Conservation (phyloP, 345 rosid species). For the Eucalyptus regnans region DNA sequence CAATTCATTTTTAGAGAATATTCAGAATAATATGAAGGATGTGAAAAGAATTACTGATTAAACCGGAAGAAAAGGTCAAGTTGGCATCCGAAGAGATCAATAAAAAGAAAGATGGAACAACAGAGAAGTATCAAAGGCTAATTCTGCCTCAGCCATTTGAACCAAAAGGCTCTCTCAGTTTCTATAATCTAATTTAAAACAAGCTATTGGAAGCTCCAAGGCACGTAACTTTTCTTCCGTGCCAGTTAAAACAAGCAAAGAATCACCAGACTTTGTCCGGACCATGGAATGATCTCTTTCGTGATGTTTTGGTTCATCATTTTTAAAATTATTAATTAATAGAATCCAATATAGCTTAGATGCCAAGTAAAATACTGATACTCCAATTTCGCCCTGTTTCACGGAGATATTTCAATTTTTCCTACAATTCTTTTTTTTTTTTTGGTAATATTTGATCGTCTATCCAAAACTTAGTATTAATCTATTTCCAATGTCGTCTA, state of each 20-base stretch:
- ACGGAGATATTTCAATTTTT: not conserved
- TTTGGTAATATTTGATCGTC: no score
- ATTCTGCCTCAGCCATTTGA: not conserved
- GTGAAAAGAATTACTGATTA: not conserved
- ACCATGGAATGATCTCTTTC: not conserved
- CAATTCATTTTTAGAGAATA: not conserved
- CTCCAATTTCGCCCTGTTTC: not conserved
- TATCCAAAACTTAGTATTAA: not conserved
- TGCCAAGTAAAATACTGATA: not conserved
- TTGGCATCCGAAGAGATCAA: not conserved
- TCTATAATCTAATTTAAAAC: not conserved
- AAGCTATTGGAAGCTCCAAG: not conserved
- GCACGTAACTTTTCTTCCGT: not conserved
- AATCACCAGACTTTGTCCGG: not conserved
- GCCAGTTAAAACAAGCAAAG: not conserved
- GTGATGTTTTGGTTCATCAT: not conserved
- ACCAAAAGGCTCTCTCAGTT: not conserved
- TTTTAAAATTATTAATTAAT: no score
- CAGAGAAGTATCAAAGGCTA: not conserved
- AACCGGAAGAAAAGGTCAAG: not conserved
- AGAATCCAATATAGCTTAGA: not conserved
- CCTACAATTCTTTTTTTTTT: accelerated
- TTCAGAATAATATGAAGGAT: not conserved
- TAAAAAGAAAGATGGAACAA: not conserved
- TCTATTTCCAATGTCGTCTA: not conserved